These are phyloP conservation scores for Huntiella decipiens DNA, from an alignment of 2,329 filamentous ascomycete genomes.

Conservation along the genomic window DNA sequence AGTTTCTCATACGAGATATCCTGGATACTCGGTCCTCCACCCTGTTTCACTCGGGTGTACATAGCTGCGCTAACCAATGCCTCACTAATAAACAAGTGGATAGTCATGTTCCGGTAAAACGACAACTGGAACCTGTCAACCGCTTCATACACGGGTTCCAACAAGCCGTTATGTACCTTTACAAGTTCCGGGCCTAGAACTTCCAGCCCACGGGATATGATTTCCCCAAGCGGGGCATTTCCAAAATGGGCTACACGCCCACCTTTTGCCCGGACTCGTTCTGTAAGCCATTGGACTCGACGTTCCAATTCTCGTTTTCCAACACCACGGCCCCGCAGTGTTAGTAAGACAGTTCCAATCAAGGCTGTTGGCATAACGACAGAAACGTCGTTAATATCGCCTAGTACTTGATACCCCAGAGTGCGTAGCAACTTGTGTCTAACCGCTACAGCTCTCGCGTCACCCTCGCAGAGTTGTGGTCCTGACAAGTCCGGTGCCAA, in stretches of 20 bases:
- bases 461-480: slow-evolving; percentile 14
- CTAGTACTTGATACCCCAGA: slow-evolving; percentile 77
- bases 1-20: slow-evolving; percentile 59
- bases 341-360: slow-evolving; percentile 83
- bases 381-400: slow-evolving; percentile 87
- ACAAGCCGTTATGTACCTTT: slow-evolving; percentile 56
- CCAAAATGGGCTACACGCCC: slow-evolving; percentile 90
- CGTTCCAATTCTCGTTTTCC: slow-evolving; percentile 71
- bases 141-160: slow-evolving; percentile 84
- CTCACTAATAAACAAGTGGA: slow-evolving; percentile 90
- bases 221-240: slow-evolving; percentile 54
- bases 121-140: slow-evolving; percentile 93
- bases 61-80: slow-evolving; percentile 76
- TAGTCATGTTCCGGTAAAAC: slow-evolving; percentile 98
- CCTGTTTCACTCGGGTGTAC: slow-evolving; percentile 79
- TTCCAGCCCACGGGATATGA: slow-evolving; percentile 77
- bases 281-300: slow-evolving; percentile 76
- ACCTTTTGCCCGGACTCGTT: slow-evolving; percentile 64
- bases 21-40: slow-evolving; percentile 67
- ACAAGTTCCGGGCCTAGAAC: slow-evolving; percentile 83
- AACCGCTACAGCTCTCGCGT: slow-evolving; percentile 29
- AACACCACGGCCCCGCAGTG: slow-evolving; percentile 76
- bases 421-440: slow-evolving; percentile 62
- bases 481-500: slow-evolving; percentile 15
- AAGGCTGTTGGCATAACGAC: slow-evolving; percentile 97